These are phyloP conservation scores for Fusarium buharicum DNA, from an alignment of 2,329 filamentous ascomycete genomes.

Conservation along the genomic window DNA sequence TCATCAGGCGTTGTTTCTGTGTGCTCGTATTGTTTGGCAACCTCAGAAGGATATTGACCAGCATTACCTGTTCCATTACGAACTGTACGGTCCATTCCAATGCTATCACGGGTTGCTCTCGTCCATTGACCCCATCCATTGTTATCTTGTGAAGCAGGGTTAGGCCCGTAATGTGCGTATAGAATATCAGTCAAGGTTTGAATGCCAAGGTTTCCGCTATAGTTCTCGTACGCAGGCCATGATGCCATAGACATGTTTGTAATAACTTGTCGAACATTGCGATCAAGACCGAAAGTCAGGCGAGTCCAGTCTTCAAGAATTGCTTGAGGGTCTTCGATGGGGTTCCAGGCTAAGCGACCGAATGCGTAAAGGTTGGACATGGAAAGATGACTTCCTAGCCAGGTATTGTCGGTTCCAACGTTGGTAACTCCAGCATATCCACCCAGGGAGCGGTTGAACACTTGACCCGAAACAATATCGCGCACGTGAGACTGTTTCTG, in stretches of 20 bases:
- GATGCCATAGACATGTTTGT: constrained; percentile 73
- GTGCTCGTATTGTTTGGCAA: constrained; percentile 68
- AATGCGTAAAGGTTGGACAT: constrained; percentile 80
- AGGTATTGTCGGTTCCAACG: constrained; percentile 72
- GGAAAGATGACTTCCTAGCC: constrained; percentile 75
- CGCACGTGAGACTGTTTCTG: constrained; percentile 64
- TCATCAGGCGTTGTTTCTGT: constrained; percentile 73
- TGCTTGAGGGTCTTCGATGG: constrained; percentile 53
- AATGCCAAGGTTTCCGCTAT: constrained; percentile 75
- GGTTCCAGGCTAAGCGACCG: constrained; percentile 73
- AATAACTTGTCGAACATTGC: constrained; percentile 66
- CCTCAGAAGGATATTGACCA: constrained; percentile 71
- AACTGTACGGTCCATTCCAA: constrained; percentile 79
- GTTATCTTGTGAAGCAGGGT: constrained; percentile 71
- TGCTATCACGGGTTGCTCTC: constrained; percentile 65
- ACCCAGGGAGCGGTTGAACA: constrained; percentile 66
- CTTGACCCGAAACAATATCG: constrained; percentile 69
- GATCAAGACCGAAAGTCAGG: constrained; percentile 70
- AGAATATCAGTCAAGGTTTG: constrained; percentile 76
- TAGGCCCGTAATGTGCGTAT: constrained; percentile 71
- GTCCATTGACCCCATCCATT: constrained; percentile 79
- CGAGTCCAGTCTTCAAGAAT: constrained; percentile 74
- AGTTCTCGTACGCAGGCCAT: constrained; percentile 77
- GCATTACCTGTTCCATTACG: constrained; percentile 73
- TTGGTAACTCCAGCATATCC: constrained; percentile 75